Base-by-base conservation (phyloP, 306 rosid species). In the Cicer bijugum region DNA sequence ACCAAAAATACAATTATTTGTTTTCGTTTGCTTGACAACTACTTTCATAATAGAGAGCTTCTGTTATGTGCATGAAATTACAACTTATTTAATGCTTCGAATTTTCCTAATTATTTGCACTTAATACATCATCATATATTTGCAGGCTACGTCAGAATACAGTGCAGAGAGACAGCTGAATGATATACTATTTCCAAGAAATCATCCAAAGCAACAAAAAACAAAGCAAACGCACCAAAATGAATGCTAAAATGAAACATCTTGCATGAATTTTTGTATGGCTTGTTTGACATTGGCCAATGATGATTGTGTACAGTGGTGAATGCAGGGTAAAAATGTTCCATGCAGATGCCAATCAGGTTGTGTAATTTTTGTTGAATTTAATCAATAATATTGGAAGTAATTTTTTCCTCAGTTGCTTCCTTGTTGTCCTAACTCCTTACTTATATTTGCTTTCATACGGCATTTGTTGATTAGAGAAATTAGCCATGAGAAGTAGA, bases 91-190 rank as follows among this genome's bases (percentile, higher is more conserved):
- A 17, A 23, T 4, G 12, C n/a, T 17, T 67, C 19, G 12, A 45
- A 7, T 37, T 56, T 64, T 65, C 51, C 83, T 65, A 56, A 42
- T 76, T 39, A 9, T 79, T 80, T 70, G 9, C 51, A 43, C 39
- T 19, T 9, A 68, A 58, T 43, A 62, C 59, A 44, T 59, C 53
- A 17, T 58, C 38, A 56, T 56, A 42, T 65, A 1, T 81, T 86
- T 85, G 78, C 90, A 94, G 99, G 99, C 92, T 14, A 86, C 84
- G 1, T 94, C 99, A 0, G 96, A 91, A 70, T 91, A 87, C 76
- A 72, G 95, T 58, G 99, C 99, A 0, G 97, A 94, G 87, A 88
- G 91, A 74, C 95, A 87, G 48, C 89, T 94, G 72, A 89, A 89
- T 79, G 93, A 91, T 80, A 52, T 91, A 69, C 75, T 94, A 40